phyloP scores from a whole-genome alignment of 2,329 filamentous ascomycete species.

The Xylaria digitata region DNA sequence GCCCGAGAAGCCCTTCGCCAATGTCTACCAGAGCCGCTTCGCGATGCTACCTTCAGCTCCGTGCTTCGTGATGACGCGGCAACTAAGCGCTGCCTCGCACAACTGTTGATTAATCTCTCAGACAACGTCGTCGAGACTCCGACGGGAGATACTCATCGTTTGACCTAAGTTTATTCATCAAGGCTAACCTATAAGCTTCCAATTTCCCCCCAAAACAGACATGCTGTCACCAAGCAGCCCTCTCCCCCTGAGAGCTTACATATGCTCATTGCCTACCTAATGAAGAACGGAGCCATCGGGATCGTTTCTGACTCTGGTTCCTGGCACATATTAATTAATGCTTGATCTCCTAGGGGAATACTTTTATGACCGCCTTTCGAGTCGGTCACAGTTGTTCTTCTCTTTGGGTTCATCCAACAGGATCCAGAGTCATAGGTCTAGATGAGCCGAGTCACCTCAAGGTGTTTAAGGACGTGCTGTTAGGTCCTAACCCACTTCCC shows the following conservation, averaged over 20 bases:
- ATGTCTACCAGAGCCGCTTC: conserved; percentile 97
- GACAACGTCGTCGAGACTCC: conserved; percentile 77
- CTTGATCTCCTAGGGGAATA: conserved; percentile 11
- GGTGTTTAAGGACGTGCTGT: conserved; percentile 1
- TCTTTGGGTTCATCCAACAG: conserved; percentile 3
- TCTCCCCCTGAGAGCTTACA: conserved; percentile 1
- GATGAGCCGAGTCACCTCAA: neutral
- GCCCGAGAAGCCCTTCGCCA: conserved; percentile 94
- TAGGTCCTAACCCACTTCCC: neutral
- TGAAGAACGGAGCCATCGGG: conserved; percentile 15
- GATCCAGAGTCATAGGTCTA: conserved; percentile 7
- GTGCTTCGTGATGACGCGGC: conserved; percentile 97
- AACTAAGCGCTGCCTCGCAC: conserved; percentile 96
- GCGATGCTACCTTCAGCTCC: conserved; percentile 95
- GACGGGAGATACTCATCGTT: conserved; percentile 37
- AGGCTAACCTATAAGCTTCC: conserved; percentile 5
- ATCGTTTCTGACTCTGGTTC: conserved; percentile 5
- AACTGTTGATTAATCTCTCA: conserved; percentile 94
- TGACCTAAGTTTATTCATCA: conserved; percentile 18
- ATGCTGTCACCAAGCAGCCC: neutral
- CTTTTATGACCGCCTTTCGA: conserved; percentile 7
- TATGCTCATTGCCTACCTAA: conserved; percentile 13
- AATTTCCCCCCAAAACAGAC: conserved; percentile 3
- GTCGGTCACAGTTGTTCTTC: neutral
- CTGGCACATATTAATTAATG: conserved; percentile 7